These are phyloP conservation scores for Lichenothelia convexa DNA, from an alignment of 495 filamentous ascomycete genomes.

Conservation along the genomic window DNA sequence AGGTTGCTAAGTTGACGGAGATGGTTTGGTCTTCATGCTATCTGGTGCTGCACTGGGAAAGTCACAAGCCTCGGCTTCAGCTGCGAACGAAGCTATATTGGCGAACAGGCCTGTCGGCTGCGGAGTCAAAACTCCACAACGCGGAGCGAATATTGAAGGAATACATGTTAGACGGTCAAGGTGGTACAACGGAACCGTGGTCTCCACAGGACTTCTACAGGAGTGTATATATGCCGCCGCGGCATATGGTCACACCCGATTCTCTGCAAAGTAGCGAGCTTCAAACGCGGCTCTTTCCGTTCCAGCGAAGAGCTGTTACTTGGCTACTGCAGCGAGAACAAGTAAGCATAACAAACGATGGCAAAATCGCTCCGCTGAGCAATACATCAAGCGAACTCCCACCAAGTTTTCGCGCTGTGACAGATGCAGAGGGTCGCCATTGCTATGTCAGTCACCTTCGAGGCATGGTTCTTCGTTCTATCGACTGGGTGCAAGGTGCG, in stretches of 20 bases:
- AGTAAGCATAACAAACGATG: constrained; percentile 15
- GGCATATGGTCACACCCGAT: constrained; percentile 20
- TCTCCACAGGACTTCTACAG: constrained; percentile 40
- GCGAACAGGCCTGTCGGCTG: too few species aligned
- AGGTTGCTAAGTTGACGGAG: too few species aligned
- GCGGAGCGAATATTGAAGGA: too few species aligned
- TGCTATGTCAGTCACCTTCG: constrained; percentile 49
- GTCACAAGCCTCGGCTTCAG: too few species aligned
- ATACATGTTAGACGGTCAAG: too few species aligned
- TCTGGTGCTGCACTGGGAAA: too few species aligned
- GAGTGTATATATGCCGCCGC: constrained; percentile 38
- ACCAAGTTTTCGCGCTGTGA: constrained; percentile 4
- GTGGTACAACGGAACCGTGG: too few species aligned
- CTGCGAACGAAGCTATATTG: too few species aligned
- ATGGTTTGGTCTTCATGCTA: too few species aligned
- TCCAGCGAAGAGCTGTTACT: constrained; percentile 50
- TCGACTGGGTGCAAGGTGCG: constrained; percentile 29
- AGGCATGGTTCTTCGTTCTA: constrained; percentile 32
- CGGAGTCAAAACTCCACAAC: too few species aligned
- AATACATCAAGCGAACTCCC: not conserved
- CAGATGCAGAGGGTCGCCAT: constrained; percentile 30
- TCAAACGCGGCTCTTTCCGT: constrained; percentile 43
- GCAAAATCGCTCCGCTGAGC: not conserved
- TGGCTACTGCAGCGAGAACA: constrained; percentile 51
- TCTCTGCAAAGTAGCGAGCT: constrained; percentile 25